These are phyloP conservation scores for Russula vinacea DNA, from an alignment of 768 basidiomycete genomes.

Conservation along the genomic window DNA sequence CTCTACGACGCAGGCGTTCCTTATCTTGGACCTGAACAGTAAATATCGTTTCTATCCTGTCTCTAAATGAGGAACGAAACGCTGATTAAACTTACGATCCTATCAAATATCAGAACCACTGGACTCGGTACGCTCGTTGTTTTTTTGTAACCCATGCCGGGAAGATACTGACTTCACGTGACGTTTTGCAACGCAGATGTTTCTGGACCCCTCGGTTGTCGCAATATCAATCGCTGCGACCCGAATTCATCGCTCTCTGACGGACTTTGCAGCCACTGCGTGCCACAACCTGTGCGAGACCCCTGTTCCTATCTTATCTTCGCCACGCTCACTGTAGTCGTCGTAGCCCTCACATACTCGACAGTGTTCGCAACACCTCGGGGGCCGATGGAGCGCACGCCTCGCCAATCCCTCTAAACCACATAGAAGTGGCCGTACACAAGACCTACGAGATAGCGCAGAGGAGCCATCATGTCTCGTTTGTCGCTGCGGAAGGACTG, in stretches of 20 bases:
- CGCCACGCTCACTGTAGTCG: neutral
- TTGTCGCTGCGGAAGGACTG: neutral
- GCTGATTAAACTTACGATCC: neutral
- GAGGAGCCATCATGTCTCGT: neutral
- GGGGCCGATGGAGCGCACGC: too few species aligned
- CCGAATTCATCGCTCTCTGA: neutral
- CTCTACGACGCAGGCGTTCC: neutral
- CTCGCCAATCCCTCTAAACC: neutral
- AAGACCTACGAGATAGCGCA: neutral
- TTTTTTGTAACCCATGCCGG: neutral
- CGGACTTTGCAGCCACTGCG: neutral
- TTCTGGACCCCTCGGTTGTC: neutral
- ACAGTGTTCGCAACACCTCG: neutral
- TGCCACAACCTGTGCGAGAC: neutral
- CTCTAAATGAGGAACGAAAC: neutral
- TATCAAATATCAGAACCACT: neutral
- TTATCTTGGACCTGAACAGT: constrained; percentile 3
- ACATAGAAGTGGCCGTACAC: neutral
- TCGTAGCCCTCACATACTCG: neutral
- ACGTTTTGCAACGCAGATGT: neutral
- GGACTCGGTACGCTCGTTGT: neutral
- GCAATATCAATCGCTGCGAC: neutral
- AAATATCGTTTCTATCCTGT: neutral
- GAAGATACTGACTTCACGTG: neutral
- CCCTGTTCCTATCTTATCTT: neutral